Percentiles rank a stretch among this genome's conserved stretches.
These are phyloP conservation scores for Pythium periplocum DNA, from an alignment of 352 stramenopile genomes.

Conservation along the genomic window DNA sequence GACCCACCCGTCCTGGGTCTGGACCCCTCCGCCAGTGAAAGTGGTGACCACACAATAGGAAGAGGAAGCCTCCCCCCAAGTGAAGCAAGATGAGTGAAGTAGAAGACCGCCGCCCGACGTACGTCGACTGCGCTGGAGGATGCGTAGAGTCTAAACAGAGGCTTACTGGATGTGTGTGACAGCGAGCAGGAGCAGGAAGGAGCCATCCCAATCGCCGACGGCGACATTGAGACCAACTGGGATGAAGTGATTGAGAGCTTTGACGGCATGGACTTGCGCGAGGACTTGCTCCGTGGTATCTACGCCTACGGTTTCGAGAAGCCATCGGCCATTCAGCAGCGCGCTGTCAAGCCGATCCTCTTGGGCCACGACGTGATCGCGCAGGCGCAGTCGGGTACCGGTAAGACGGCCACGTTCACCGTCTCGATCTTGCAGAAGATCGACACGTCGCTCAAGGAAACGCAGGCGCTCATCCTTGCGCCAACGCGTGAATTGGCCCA, in stretches of 20 bases:
- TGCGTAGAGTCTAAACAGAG: too few species aligned
- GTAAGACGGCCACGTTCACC: constrained; percentile 99
- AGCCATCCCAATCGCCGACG: constrained; percentile 79
- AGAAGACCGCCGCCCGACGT: too few species aligned
- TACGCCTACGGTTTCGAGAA: constrained; percentile 99
- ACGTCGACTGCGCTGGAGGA: too few species aligned
- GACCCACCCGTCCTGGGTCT: too few species aligned
- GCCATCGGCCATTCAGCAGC: constrained; percentile 99
- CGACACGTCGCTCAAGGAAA: constrained; percentile 93
- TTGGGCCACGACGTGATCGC: constrained; percentile 98
- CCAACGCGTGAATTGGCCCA: constrained; percentile 99
- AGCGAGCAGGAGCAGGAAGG: constrained; percentile 33
- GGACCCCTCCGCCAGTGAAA: too few species aligned
- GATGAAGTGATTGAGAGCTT: constrained; percentile 98
- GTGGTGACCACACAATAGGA: too few species aligned
- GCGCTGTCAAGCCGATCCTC: constrained; percentile 97
- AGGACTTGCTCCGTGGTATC: constrained; percentile 98
- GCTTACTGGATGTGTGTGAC: not conserved
- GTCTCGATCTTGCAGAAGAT: constrained; percentile 99
- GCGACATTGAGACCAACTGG: constrained; percentile 98
- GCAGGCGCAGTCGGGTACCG: constrained; percentile 97
- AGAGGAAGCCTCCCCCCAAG: too few species aligned
- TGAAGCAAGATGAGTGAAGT: too few species aligned
- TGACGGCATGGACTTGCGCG: constrained; percentile 97
- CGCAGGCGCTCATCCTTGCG: constrained; percentile 97